phyloP scores from a whole-genome alignment of 2,329 filamentous ascomycete species.

The Colletotrichum sp. region DNA sequence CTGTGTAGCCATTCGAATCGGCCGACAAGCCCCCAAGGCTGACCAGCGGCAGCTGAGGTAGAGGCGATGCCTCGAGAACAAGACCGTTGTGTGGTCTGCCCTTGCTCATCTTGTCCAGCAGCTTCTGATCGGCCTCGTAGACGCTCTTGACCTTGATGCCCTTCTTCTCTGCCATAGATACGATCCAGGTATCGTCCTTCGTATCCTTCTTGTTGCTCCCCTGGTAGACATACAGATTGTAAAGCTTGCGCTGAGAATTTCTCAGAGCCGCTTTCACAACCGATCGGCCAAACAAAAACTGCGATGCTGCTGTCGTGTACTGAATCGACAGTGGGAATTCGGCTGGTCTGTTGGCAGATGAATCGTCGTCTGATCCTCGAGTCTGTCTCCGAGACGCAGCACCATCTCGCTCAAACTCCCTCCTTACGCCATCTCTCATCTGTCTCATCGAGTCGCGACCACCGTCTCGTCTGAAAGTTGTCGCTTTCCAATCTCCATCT shows the following conservation, averaged over 20 bases:
- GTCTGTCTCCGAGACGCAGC: neutral
- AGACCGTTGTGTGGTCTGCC: constrained; percentile 89
- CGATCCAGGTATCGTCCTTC: constrained; percentile 48
- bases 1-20: constrained; percentile 54
- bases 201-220: constrained; percentile 58
- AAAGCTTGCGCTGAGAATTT: constrained; percentile 70
- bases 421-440: neutral
- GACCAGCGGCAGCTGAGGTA: constrained; percentile 73
- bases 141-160: constrained; percentile 64
- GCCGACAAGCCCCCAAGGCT: constrained; percentile 56
- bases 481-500: neutral
- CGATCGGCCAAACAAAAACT: constrained; percentile 87
- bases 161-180: constrained; percentile 49
- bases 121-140: constrained; percentile 61
- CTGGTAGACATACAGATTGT: constrained; percentile 80
- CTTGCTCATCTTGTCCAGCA: constrained; percentile 83
- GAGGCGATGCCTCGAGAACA: constrained; percentile 82
- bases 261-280: constrained; percentile 81
- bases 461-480: neutral
- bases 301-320: constrained; percentile 84
- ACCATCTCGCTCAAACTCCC: neutral
- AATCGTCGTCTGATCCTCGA: neutral
- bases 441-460: neutral
- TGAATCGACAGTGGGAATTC: constrained; percentile 28
- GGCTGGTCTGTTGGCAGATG: neutral